phyloP scores from a whole-genome alignment of 129 eudicot genomes.

The Silybum marianum region DNA sequence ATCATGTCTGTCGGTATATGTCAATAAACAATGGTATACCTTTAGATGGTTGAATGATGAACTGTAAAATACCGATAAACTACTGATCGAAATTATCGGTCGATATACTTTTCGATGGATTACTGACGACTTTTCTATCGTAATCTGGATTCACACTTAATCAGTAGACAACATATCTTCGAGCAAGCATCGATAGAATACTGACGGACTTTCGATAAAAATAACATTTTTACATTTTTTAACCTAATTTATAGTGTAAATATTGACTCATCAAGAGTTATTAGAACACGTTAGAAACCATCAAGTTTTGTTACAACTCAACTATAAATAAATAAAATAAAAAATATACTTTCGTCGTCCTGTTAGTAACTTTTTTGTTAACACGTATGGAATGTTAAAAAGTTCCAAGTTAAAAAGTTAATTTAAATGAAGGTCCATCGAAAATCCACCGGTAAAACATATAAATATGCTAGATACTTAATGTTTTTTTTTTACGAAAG shows the following conservation, averaged over 20 bases:
- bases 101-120: background rate
- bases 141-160: background rate
- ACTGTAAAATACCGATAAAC: too few species aligned
- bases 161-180: background rate
- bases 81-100: background rate
- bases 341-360: too few species aligned
- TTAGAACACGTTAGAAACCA: background rate
- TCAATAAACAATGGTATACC: background rate
- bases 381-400: too few species aligned
- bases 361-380: too few species aligned
- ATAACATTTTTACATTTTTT: background rate
- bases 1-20: too few species aligned
- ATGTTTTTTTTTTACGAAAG: too few species aligned
- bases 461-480: too few species aligned
- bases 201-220: background rate
- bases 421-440: too few species aligned
- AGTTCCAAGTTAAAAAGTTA: too few species aligned
- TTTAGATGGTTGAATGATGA: background rate
- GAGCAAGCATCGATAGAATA: background rate
- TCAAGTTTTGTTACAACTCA: background rate
- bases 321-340: too few species aligned
- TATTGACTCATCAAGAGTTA: background rate
- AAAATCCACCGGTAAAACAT: too few species aligned
- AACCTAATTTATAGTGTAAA: background rate
- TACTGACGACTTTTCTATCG: background rate